Conservation (phyloP, 2,329 filamentous ascomycete genomes). For the Ceratocystis ficicola region DNA sequence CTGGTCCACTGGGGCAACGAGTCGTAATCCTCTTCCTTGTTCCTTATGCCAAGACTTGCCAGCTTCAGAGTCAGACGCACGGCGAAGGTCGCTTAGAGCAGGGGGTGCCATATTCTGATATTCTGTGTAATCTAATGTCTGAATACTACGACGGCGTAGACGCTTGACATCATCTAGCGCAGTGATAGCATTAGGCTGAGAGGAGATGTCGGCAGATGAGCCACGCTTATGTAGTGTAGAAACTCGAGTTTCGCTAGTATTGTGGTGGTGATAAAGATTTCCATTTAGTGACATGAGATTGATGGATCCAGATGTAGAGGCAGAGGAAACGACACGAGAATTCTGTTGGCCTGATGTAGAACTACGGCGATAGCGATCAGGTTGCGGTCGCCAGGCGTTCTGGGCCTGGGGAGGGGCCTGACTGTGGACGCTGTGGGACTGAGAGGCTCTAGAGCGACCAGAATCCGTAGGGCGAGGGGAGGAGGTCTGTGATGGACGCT, state of each 20-base stretch:
- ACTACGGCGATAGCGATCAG: conserved; percentile 68
- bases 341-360: conserved; percentile 38
- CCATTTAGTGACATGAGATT: conserved; percentile 26
- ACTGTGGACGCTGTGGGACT: conserved; percentile 26
- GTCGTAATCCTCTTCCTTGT: conserved; percentile 33
- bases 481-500: conserved; percentile 14
- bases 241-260: conserved; percentile 24
- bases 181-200: not conserved
- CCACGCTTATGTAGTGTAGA: conserved; percentile 21
- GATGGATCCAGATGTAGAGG: not conserved
- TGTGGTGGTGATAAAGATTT: conserved; percentile 26
- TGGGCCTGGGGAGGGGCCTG: conserved; percentile 28
- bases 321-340: conserved; percentile 32
- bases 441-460: conserved; percentile 4
- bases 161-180: conserved; percentile 48
- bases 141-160: conserved; percentile 72
- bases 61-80: conserved; percentile 24
- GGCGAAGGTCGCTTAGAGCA: conserved; percentile 17
- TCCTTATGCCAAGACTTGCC: conserved; percentile 23
- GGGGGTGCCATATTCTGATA: conserved; percentile 27
- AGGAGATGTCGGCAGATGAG: conserved; percentile 12
- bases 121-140: conserved; percentile 44
- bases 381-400: conserved; percentile 52
- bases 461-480: conserved; percentile 28
- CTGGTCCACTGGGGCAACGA: conserved; percentile 28